phyloP scores from a whole-genome alignment of 345 rosid genomes.

The Hibiscus mutabilis region DNA sequence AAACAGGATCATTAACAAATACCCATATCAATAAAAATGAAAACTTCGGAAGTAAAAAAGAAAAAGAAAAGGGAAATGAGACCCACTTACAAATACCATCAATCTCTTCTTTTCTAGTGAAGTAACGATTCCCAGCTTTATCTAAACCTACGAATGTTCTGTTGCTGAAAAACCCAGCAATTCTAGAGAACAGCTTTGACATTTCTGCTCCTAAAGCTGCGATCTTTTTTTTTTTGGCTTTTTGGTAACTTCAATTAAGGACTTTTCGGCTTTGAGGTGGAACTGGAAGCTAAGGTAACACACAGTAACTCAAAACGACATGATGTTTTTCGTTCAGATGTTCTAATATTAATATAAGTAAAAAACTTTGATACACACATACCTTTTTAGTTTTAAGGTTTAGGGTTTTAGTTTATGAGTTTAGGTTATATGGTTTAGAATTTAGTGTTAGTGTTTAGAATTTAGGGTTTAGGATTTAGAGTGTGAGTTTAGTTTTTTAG shows the following conservation, averaged over 20 bases:
- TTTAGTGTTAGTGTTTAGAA: too few relatives aligned
- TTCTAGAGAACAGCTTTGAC: constrained; percentile 69
- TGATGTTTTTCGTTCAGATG: background rate
- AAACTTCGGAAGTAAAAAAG: background rate
- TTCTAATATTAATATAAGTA: too few relatives aligned
- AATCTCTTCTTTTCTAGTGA: constrained; percentile 65
- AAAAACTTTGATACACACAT: too few relatives aligned
- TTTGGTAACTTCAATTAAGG: too few relatives aligned
- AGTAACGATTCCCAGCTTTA: constrained; percentile 75
- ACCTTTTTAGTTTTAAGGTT: too few relatives aligned
- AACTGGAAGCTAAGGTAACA: background rate
- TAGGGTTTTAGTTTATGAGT: too few relatives aligned
- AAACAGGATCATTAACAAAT: background rate
- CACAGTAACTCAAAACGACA: background rate
- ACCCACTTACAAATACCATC: constrained; percentile 70
- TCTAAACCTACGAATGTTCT: constrained; percentile 51
- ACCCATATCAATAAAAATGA: background rate
- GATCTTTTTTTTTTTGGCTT: background rate
- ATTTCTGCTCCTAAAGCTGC: constrained; percentile 27
- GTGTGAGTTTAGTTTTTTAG: too few relatives aligned
- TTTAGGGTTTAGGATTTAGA: too few relatives aligned
- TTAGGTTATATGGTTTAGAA: too few relatives aligned
- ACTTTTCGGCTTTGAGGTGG: too few relatives aligned
- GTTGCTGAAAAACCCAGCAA: constrained; percentile 58
- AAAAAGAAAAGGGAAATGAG: background rate